Percentiles rank a stretch among this genome's conserved stretches.
Conservation (phyloP, 1,139 yeast genomes). For the Protomyces pachydermus region DNA sequence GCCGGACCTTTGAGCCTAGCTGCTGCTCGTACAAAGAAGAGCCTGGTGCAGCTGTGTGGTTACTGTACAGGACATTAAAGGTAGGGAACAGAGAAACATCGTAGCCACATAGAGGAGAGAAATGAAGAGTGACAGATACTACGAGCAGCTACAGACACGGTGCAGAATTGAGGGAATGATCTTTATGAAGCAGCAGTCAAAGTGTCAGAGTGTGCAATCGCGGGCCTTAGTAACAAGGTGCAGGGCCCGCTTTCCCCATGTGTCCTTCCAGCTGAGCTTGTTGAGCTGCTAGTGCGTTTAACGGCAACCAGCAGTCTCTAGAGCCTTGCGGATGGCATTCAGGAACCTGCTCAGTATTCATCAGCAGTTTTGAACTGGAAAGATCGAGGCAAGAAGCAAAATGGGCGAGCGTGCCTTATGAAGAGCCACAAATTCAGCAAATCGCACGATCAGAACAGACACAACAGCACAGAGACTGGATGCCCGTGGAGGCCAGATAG, state of each 20-base stretch:
- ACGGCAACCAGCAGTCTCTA: background rate
- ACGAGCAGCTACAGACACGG: too few relatives aligned
- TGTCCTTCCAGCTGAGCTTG: background rate
- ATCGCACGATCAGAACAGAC: background rate
- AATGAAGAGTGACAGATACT: background rate
- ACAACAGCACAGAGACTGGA: too few relatives aligned
- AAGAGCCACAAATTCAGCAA: background rate
- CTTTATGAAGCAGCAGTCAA: background rate
- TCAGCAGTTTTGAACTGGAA: constrained; percentile 2
- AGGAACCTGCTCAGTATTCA: background rate
- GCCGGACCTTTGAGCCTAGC: constrained; percentile 1
- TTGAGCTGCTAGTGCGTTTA: background rate
- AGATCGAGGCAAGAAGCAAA: background rate
- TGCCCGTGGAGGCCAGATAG: too few relatives aligned
- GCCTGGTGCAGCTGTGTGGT: background rate
- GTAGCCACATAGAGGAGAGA: background rate
- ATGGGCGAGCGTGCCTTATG: background rate
- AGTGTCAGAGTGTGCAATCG: background rate
- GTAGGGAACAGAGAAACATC: background rate
- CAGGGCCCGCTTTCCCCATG: constrained; percentile 2
- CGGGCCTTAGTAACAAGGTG: constrained; percentile 2
- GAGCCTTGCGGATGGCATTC: background rate
- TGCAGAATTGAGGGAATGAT: background rate
- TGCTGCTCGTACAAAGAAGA: background rate
- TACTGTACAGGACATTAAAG: background rate